phyloP scores from a whole-genome alignment of 495 filamentous ascomycete species.

The Alectoria sarmentosa region DNA sequence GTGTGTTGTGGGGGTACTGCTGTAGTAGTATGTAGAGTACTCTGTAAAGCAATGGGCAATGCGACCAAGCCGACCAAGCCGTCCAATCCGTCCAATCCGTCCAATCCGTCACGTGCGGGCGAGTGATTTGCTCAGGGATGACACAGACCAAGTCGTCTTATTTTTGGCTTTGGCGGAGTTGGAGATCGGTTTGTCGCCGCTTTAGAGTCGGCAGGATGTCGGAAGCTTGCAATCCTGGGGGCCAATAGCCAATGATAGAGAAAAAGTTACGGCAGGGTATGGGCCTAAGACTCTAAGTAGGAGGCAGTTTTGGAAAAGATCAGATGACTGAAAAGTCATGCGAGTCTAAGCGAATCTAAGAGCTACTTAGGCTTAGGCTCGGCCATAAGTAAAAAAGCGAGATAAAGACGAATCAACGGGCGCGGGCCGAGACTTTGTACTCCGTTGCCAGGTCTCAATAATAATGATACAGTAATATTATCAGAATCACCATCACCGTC shows the following conservation, averaged over 20 bases:
- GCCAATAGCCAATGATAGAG: not conserved
- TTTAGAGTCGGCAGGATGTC: not conserved
- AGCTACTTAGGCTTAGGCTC: no score
- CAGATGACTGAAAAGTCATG: constrained; percentile 18
- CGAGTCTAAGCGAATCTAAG: constrained; percentile 16
- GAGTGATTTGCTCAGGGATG: constrained; percentile 13
- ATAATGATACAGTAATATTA: no score
- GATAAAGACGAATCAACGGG: constrained; percentile 8
- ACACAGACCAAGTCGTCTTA: not conserved
- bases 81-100: not conserved
- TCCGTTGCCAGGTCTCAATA: no score
- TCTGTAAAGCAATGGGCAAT: no score
- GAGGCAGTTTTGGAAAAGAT: not conserved
- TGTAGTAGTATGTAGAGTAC: no score
- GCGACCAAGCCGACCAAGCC: no score
- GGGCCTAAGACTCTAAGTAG: not conserved
- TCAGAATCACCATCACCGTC: no score
- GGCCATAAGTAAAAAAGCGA: not conserved
- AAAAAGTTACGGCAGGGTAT: not conserved
- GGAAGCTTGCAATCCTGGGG: not conserved
- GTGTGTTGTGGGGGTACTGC: no score
- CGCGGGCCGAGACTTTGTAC: no score
- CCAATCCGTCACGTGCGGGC: constrained; percentile 1
- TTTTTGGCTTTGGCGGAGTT: not conserved
- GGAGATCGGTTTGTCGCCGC: constrained; percentile 3